Conservation (phyloP, 495 filamentous ascomycete species). For the Aspergillus avenaceus region DNA sequence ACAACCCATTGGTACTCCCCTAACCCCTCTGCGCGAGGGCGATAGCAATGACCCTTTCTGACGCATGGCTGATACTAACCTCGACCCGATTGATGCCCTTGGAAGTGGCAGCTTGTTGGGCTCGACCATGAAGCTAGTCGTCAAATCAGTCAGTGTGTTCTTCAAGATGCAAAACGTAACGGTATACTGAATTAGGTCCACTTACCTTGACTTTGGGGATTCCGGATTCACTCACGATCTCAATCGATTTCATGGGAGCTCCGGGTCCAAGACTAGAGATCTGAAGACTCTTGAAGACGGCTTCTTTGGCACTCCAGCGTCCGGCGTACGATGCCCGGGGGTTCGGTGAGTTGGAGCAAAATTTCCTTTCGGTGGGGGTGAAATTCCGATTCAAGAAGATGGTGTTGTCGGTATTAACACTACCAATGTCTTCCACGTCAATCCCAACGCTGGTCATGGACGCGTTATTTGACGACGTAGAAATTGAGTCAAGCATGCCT, state of each 20-base stretch:
- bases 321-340: slow-evolving; percentile 86
- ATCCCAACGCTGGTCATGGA: slow-evolving; percentile 90
- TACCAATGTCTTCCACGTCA: slow-evolving; percentile 78
- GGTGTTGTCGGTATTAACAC: slow-evolving; percentile 85
- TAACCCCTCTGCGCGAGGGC: too few relatives aligned
- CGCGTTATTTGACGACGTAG: too few relatives aligned
- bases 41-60: slow-evolving; percentile 14
- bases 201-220: slow-evolving; percentile 14
- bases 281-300: slow-evolving; percentile 91
- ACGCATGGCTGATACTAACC: slow-evolving; percentile 17
- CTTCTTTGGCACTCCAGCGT: slow-evolving; percentile 95
- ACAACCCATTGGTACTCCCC: too few relatives aligned
- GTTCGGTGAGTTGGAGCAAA: slow-evolving; percentile 72
- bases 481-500: too few relatives aligned
- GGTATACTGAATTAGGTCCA: too few relatives aligned
- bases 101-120: slow-evolving; percentile 8
- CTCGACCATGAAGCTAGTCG: slow-evolving; percentile 15
- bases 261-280: slow-evolving; percentile 63
- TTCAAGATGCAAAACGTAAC: too few relatives aligned
- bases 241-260: slow-evolving; percentile 89
- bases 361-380: slow-evolving; percentile 71
- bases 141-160: too few relatives aligned
- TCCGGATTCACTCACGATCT: slow-evolving; percentile 63
- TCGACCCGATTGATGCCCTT: slow-evolving; percentile 12
- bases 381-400: slow-evolving; percentile 95